phyloP scores from a whole-genome alignment of 106 monocot species.

The Narthecium ossifragum region DNA sequence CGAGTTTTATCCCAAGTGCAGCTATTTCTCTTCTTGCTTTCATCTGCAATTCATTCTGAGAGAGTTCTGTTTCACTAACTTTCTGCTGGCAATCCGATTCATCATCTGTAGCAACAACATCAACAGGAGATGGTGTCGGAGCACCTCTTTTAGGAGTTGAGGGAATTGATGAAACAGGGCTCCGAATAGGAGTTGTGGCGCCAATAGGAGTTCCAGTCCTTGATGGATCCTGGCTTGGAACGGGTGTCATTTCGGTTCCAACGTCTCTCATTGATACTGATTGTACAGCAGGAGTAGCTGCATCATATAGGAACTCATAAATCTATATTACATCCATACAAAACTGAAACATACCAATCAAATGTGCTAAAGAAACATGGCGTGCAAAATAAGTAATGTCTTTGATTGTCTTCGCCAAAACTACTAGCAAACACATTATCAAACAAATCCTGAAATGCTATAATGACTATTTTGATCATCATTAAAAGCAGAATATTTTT shows the following conservation, averaged over 20 bases:
- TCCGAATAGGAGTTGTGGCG: constrained; percentile 49
- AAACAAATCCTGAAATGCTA: too few relatives aligned
- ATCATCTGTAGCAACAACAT: not conserved
- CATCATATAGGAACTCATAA: constrained; percentile 10
- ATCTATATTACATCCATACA: too few relatives aligned
- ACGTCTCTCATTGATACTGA: constrained; percentile 85
- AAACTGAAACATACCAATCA: too few relatives aligned
- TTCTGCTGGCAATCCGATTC: constrained; percentile 13
- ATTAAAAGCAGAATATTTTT: too few relatives aligned
- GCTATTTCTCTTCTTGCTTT: constrained; percentile 76
- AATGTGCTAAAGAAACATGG: too few relatives aligned
- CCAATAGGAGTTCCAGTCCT: constrained; percentile 66
- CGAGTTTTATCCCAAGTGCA: constrained; percentile 75
- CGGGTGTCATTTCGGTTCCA: constrained; percentile 98
- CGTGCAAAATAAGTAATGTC: too few relatives aligned
- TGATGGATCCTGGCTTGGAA: constrained; percentile 86
- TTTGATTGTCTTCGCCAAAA: too few relatives aligned
- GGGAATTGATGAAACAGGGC: constrained; percentile 48
- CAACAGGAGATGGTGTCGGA: constrained; percentile 18
- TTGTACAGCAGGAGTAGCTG: constrained; percentile 31
- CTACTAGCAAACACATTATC: too few relatives aligned
- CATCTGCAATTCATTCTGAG: constrained; percentile 58
- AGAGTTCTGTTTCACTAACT: constrained; percentile 18
- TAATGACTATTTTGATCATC: too few relatives aligned
- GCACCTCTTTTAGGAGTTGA: constrained; percentile 50